These are phyloP conservation scores for Nakazawaea ernobii DNA, from an alignment of 805 yeast species.

Conservation along the genomic window DNA sequence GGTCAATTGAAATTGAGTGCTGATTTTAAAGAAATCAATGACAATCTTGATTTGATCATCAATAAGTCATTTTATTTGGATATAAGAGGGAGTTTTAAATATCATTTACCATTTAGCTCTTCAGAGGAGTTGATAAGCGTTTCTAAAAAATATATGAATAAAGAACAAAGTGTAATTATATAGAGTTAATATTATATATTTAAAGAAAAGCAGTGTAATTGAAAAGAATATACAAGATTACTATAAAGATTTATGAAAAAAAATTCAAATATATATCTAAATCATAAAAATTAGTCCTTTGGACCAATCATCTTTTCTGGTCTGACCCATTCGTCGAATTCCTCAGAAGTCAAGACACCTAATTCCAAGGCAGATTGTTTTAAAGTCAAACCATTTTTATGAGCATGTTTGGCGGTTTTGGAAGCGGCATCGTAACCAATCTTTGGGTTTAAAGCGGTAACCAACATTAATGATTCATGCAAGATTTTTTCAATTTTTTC, in stretches of 20 bases:
- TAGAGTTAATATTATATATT: not conserved
- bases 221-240: not conserved
- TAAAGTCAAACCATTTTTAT: slow-evolving; percentile 93
- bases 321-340: slow-evolving; percentile 94
- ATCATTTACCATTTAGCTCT: slow-evolving; percentile 22
- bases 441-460: slow-evolving; percentile 97
- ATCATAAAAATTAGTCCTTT: slow-evolving; percentile 26
- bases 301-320: slow-evolving; percentile 99
- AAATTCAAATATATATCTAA: not conserved
- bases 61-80: slow-evolving; percentile 22
- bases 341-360: slow-evolving; percentile 74
- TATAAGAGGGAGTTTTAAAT: slow-evolving; percentile 26
- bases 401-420: slow-evolving; percentile 97
- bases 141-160: slow-evolving; percentile 13
- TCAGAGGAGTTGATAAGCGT: slow-evolving; percentile 23
- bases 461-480: slow-evolving; percentile 96
- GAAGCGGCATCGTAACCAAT: slow-evolving; percentile 98
- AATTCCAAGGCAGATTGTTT: slow-evolving; percentile 93
- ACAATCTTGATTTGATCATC: slow-evolving; percentile 14
- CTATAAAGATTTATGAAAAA: not conserved
- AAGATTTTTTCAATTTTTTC: slow-evolving; percentile 82
- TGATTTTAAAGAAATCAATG: slow-evolving; percentile 18
- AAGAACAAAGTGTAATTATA: not conserved
- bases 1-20: slow-evolving; percentile 26
- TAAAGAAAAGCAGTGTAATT: no score